These are phyloP conservation scores for Termitomyces sp. DNA, from an alignment of 768 basidiomycete genomes.

Conservation along the genomic window DNA sequence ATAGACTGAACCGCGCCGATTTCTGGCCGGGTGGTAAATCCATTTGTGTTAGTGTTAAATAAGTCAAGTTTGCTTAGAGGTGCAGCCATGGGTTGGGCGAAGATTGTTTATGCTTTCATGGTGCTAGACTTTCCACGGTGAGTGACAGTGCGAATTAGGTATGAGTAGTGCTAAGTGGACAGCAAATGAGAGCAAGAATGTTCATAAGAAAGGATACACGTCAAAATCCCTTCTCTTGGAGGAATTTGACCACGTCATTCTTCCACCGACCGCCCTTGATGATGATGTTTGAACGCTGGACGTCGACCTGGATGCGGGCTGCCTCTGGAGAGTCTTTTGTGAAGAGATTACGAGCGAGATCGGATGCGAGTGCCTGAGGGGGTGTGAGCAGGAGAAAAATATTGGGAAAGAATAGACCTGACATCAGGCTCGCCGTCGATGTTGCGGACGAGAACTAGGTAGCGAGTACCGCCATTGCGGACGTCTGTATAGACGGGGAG, in stretches of 20 bases:
- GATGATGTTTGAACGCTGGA: constrained; percentile 45
- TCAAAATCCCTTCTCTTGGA: constrained; percentile 62
- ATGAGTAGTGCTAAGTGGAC: constrained; percentile 6
- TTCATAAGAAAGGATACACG: neutral
- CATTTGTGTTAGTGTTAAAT: constrained; percentile 2
- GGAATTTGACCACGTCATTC: constrained; percentile 55
- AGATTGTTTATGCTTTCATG: neutral
- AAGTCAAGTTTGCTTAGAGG: neutral
- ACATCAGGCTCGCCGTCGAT: constrained; percentile 61
- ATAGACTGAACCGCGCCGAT: neutral
- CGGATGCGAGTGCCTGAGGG: constrained; percentile 51
- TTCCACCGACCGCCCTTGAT: constrained; percentile 65
- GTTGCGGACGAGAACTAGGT: constrained; percentile 58
- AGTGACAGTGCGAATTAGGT: constrained; percentile 6
- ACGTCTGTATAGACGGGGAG: constrained; percentile 76
- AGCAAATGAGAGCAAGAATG: constrained; percentile 8
- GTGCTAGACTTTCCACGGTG: constrained; percentile 4
- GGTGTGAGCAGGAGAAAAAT: constrained; percentile 11
- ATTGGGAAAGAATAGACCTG: constrained; percentile 20
- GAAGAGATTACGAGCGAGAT: constrained; percentile 51
- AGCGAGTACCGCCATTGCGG: constrained; percentile 58
- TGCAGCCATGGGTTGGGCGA: neutral
- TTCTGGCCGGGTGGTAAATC: neutral
- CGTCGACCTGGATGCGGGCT: constrained; percentile 41
- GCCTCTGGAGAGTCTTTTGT: constrained; percentile 38